phyloP scores from a whole-genome alignment of 164 flowering plant genomes.

The Liriodendron chinense region DNA sequence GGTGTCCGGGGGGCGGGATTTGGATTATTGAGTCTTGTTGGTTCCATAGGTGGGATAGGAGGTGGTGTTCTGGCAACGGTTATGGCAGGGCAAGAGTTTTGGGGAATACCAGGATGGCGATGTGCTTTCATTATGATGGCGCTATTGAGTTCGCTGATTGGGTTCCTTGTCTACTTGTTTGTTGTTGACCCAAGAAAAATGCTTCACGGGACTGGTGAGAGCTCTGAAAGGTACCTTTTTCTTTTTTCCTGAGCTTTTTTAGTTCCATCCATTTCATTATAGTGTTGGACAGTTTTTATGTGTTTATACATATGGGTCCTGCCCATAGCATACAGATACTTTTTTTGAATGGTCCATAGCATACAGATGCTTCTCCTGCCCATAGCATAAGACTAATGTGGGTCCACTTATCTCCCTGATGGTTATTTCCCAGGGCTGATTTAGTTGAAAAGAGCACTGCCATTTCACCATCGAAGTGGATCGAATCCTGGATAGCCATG shows the following conservation, averaged over 20 bases:
- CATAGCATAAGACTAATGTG: neutral
- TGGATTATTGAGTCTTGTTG: conserved; percentile 73
- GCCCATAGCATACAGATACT: neutral
- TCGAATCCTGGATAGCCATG: conserved; percentile 77
- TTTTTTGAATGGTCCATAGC: neutral
- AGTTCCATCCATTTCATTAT: neutral
- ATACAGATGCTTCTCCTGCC: neutral
- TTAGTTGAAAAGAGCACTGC: conserved; percentile 37
- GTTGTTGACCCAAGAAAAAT: conserved; percentile 75
- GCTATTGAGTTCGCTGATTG: conserved; percentile 65
- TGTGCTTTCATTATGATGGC: conserved; percentile 86
- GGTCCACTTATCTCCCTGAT: neutral
- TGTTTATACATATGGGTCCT: neutral
- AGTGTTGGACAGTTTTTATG: neutral
- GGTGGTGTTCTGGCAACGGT: conserved; percentile 89
- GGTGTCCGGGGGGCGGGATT: conserved; percentile 86
- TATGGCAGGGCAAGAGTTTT: conserved; percentile 78
- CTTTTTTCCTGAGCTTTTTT: neutral
- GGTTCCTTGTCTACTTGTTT: conserved; percentile 65
- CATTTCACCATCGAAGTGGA: conserved; percentile 49
- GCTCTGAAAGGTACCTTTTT: conserved; percentile 46
- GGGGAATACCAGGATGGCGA: conserved; percentile 89
- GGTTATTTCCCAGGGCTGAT: conserved; percentile 37
- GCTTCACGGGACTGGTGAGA: conserved; percentile 12
- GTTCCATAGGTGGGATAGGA: conserved; percentile 84